Base-by-base conservation (phyloP, 2,329 filamentous ascomycete genomes). In the Cryphonectria radicalis region DNA sequence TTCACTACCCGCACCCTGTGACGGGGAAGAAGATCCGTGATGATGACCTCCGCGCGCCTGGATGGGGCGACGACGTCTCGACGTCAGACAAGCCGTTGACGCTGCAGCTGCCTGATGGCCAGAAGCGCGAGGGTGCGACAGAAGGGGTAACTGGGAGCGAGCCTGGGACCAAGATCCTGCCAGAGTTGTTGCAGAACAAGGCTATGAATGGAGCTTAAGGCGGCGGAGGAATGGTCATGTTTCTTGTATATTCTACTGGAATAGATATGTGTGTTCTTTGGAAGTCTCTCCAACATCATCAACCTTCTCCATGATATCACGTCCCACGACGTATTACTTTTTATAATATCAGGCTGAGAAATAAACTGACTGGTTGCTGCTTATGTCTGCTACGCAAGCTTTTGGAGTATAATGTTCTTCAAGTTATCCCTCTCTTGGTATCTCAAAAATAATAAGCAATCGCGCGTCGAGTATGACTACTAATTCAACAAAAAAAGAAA, bases 1-100 rank as follows among this genome's bases (percentile, higher is more conserved):
- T 87, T 77, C 85, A 87, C 74, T 87, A 87, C 73, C 80, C 79
- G 11, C 85, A 87, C 75, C 85, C 85, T 0, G 80, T 87, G 19
- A 87, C 85, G 13, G 84, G 85, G 7, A 78, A 82, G 75, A 77
- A 76, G 72, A 80, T 84, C 4, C 77, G 76, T 8, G 81, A 81
- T n/a, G 84, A 85, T 65, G 85, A 86, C 74, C 76, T 87, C 76
- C 82, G 83, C 71, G 85, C 85, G 35, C 85, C 85, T 5, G 75
- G 78, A 66, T 87, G 77, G 74, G 85, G 85, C 1, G 74, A 81
- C 63, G 81, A 82, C 67, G 78, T 81, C 2, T 78, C 77, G 40
- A 81, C 79, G 1, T 81, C 81, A 40, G 79, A 82, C 40, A 82
- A 81, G 64, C 78, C 84, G 14, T 76, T 87, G 74, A 82, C 81